These are phyloP conservation scores for Mollisia scopiformis DNA, from an alignment of 2,329 filamentous ascomycete species.

Conservation along the genomic window DNA sequence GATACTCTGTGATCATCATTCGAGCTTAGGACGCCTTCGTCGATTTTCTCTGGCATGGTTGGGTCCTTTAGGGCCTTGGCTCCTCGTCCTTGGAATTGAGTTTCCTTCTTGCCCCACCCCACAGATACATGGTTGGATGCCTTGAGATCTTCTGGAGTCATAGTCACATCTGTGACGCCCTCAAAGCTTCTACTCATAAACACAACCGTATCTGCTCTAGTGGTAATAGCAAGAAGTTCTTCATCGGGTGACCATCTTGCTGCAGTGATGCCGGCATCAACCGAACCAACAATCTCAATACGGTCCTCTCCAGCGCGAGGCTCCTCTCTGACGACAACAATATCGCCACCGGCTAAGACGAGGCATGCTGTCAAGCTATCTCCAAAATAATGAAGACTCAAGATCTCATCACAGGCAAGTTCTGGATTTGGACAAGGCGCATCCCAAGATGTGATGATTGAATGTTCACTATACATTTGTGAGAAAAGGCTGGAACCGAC, in stretches of 20 bases:
- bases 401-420: slow-evolving; percentile 72
- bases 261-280: slow-evolving; percentile 88
- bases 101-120: slow-evolving; percentile 98
- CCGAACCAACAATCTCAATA: slow-evolving; percentile 93
- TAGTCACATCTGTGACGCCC: slow-evolving; percentile 72
- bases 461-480: slow-evolving; percentile 39
- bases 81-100: slow-evolving; percentile 92
- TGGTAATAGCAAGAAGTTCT: slow-evolving; percentile 83
- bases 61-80: slow-evolving; percentile 87
- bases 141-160: slow-evolving; percentile 77
- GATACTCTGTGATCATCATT: slow-evolving; percentile 72
- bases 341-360: slow-evolving; percentile 87
- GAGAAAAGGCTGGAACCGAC: slow-evolving; percentile 43
- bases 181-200: slow-evolving; percentile 96
- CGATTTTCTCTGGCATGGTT: slow-evolving; percentile 90
- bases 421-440: slow-evolving; percentile 79
- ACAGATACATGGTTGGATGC: slow-evolving; percentile 94
- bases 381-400: slow-evolving; percentile 83
- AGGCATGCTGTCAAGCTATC: slow-evolving; percentile 80
- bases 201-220: slow-evolving; percentile 76
- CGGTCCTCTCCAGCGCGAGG: slow-evolving; percentile 68
- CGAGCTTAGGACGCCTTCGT: slow-evolving; percentile 76
- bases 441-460: slow-evolving; percentile 79
- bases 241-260: slow-evolving; percentile 96
- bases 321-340: slow-evolving; percentile 80